Evolutionary conservation across 2,329 filamentous ascomycete genomes (phyloP), one percentile per base, ranked within the genome.

Genomic region (Diaporthe sp.): DNA sequence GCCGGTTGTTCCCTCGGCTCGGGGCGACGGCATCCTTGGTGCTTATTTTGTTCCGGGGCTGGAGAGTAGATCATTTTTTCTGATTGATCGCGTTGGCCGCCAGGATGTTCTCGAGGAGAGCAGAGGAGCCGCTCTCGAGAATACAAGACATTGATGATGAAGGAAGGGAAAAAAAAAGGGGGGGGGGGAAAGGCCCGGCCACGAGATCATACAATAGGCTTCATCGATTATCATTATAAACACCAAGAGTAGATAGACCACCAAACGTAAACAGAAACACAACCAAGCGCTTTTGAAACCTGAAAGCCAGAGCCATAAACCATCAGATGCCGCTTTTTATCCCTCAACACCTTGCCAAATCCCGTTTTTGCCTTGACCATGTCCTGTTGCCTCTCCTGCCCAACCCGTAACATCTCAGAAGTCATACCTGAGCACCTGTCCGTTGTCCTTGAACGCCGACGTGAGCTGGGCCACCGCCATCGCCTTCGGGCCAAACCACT

Each of bases 401-500:
- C 22, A 1, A 6, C 0, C 3, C 3, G 15, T 13, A 9, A 17
- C 22, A 6, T 34, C 34, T 62, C 46, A 62, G 46, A 72, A 72
- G 10, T 72, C 71, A 17, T 62, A 72, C 15, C 71, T 53, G 58
- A 72, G 46, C 2, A 62, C n/a, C 58, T 72, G 57, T 3, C 71
- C 71, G 57, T 62, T 70, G 31, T 65, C 57, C 39, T 42, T 71
- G 37, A 76, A 57, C 0, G 71, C 28, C 31, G 72, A 44, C 7
- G 57, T 62, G 4, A 62, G 34, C 31, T 62, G 57, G 5, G 71
- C 71, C 39, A 76, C n/a, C 2, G 72, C 49, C 57, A 73, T 76
- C 19, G 75, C 61, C 75, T 68, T 71, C 19, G 55, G 75, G 10
- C 75, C 75, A 22, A 76, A 76, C 39, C 67, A 34, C 34, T 72